Evolutionary conservation across 495 filamentous ascomycete genomes (phyloP).

Genomic region (Pseudoneurospora amorphoporcata): DNA sequence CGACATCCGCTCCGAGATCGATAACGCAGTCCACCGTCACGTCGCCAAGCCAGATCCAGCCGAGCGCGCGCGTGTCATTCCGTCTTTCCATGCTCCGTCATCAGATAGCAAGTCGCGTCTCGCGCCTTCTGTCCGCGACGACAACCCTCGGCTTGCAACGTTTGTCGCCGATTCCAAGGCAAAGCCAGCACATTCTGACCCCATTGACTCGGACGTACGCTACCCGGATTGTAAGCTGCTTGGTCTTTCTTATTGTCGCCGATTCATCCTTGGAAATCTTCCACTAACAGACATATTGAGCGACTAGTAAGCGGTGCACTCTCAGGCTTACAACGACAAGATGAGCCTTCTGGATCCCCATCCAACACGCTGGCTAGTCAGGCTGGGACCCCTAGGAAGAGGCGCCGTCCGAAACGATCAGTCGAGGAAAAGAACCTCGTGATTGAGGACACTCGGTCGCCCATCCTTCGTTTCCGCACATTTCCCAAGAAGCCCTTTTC

Average conservation of each 20-base stretch:
- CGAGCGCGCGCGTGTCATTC: background rate
- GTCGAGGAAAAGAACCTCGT: background rate
- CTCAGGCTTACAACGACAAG: slow-evolving; percentile 3
- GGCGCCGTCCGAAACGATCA: background rate
- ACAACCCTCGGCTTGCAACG: slow-evolving; percentile 4
- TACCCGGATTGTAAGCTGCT: slow-evolving; percentile 42
- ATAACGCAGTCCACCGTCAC: background rate
- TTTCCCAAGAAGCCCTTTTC: slow-evolving; percentile 71
- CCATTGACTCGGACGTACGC: slow-evolving; percentile 15
- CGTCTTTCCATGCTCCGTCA: background rate
- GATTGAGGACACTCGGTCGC: slow-evolving; percentile 26
- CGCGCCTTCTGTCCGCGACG: slow-evolving; percentile 3
- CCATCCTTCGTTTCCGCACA: slow-evolving; percentile 62
- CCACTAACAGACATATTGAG: slow-evolving; percentile 48
- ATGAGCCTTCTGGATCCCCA: background rate
- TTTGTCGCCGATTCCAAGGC: slow-evolving; percentile 10
- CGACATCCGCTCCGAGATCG: slow-evolving; percentile 3
- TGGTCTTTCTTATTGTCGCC: background rate
- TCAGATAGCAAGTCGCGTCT: slow-evolving; percentile 1
- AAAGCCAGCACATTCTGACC: background rate
- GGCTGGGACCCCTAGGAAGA: background rate
- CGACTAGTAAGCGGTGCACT: slow-evolving; percentile 52
- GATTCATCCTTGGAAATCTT: background rate
- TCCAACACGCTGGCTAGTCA: background rate
- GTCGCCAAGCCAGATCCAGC: background rate